Conservation (phyloP, 208 protist species). For the Trypanosoma caninum region DNA sequence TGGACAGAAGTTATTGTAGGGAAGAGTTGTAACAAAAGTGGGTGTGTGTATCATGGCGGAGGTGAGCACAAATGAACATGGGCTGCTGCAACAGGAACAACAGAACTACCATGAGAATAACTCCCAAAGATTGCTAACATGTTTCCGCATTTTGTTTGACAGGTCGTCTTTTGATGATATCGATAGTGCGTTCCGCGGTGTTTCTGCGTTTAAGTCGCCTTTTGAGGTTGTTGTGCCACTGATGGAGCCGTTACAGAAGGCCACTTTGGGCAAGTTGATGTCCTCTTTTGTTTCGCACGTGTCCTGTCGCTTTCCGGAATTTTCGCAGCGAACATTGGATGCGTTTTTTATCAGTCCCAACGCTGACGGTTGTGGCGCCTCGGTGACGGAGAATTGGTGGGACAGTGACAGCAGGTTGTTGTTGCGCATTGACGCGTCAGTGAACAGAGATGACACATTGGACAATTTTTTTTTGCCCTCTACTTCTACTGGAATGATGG, state of each 20-base stretch:
- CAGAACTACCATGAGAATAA: not conserved
- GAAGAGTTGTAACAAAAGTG: not conserved
- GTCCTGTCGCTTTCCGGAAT: not conserved
- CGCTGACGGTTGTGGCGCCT: too few relatives aligned
- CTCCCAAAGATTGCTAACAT: not conserved
- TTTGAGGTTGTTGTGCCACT: slow-evolving; percentile 17
- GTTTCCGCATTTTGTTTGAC: slow-evolving; percentile 23
- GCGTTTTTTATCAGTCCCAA: slow-evolving; percentile 14
- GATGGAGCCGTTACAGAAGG: not conserved
- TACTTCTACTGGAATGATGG: not conserved
- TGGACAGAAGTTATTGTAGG: too few relatives aligned
- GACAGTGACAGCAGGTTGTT: too few relatives aligned
- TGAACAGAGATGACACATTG: slow-evolving; percentile 33
- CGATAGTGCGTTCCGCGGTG: slow-evolving; percentile 5
- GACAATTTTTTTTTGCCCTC: slow-evolving; percentile 29
- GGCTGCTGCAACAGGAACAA: not conserved
- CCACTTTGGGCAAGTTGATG: slow-evolving; percentile 11
- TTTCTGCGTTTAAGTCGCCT: not conserved
- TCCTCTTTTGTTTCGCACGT: slow-evolving; percentile 1
- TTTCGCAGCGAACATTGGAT: slow-evolving; percentile 9
- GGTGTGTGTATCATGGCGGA: not conserved
- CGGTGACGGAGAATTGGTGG: too few relatives aligned
- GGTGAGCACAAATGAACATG: not conserved
- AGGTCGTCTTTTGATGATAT: not conserved
- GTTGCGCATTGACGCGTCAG: slow-evolving; percentile 22